Conservation (phyloP, 495 filamentous ascomycete genomes). For the Polyplosphaeria fusca region DNA sequence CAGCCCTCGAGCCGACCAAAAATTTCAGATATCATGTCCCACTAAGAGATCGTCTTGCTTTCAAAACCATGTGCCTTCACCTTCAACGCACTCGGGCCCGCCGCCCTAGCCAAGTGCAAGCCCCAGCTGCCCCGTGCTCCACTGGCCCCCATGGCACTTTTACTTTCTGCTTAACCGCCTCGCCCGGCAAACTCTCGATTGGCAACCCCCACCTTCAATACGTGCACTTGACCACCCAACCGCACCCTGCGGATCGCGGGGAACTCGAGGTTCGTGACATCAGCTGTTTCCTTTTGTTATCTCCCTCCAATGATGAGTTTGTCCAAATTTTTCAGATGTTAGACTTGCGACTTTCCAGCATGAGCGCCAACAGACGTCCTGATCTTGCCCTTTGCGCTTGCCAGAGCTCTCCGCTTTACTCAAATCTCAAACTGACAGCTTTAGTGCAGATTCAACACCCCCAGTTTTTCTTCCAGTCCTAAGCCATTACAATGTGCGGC, state of each 20-base stretch:
- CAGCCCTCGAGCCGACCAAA: too few relatives aligned
- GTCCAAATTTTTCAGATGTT: slow-evolving; percentile 34
- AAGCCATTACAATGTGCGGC: slow-evolving; percentile 64
- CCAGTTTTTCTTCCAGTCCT: background rate
- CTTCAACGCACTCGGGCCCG: background rate
- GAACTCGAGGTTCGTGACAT: background rate
- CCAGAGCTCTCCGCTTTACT: background rate
- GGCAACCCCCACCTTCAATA: background rate
- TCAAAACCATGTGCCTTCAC: background rate
- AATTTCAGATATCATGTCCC: too few relatives aligned
- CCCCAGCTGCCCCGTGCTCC: background rate
- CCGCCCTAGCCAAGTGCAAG: too few relatives aligned
- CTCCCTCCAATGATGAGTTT: slow-evolving; percentile 26
- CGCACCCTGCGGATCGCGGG: background rate
- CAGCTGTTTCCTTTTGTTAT: background rate
- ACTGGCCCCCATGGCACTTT: background rate
- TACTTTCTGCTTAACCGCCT: background rate
- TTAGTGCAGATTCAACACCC: background rate
- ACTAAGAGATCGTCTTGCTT: too few relatives aligned
- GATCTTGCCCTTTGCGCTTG: slow-evolving; percentile 1
- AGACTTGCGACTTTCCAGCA: slow-evolving; percentile 31
- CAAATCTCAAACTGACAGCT: background rate
- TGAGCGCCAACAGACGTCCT: slow-evolving; percentile 25
- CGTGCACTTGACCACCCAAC: background rate
- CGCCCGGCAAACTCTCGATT: background rate